phyloP scores from a whole-genome alignment of 352 stramenopile species.

The Phytophthora agathidicida region DNA sequence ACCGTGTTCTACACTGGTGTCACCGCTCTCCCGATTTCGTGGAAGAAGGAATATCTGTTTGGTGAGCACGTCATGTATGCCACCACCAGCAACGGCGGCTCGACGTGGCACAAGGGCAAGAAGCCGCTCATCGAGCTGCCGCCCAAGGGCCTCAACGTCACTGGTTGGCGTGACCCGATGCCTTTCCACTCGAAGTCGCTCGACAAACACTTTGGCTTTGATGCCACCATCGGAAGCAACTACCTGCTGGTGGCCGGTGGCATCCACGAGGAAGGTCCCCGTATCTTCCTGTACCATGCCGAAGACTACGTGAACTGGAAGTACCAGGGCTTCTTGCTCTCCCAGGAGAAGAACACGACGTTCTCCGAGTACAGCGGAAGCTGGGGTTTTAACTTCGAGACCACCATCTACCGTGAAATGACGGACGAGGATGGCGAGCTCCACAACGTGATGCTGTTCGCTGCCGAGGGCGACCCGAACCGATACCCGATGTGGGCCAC shows the following conservation, averaged over 20 bases:
- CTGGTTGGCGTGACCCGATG: constrained; percentile 68
- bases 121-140: constrained; percentile 56
- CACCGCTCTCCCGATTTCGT: constrained; percentile 52
- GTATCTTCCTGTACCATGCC: constrained; percentile 72
- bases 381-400: constrained; percentile 78
- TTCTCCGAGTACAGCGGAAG: constrained; percentile 63
- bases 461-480: constrained; percentile 50
- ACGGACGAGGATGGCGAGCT: constrained; percentile 56
- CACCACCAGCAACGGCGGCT: constrained; percentile 57
- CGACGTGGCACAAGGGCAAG: constrained; percentile 65
- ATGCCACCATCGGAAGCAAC: constrained; percentile 40
- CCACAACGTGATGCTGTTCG: constrained; percentile 74
- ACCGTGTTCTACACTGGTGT: constrained; percentile 75
- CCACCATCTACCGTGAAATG: constrained; percentile 66
- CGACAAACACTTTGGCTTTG: constrained; percentile 42
- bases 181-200: constrained; percentile 65
- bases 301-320: constrained; percentile 66
- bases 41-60: constrained; percentile 59
- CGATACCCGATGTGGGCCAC: constrained; percentile 73
- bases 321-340: constrained; percentile 68
- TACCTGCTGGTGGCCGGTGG: constrained; percentile 68
- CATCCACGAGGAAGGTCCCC: constrained; percentile 53
- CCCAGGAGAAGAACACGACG: constrained; percentile 63
- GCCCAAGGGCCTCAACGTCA: constrained; percentile 57
- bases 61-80: constrained; percentile 75